Base-by-base conservation (phyloP, 305 asterid species). In the Plantago coronopus region DNA sequence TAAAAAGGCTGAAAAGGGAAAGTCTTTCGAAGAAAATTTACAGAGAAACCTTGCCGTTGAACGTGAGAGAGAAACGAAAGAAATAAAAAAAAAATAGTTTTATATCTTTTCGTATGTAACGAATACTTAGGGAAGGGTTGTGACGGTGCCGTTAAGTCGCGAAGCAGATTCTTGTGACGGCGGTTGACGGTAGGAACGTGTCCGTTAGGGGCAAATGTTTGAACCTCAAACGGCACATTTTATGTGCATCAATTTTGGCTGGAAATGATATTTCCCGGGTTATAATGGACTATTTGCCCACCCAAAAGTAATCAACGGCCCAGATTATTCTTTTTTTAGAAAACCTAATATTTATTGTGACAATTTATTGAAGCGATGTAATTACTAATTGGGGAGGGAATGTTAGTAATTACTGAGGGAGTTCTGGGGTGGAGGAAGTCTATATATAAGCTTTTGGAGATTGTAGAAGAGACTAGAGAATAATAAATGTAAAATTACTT, bases 141-240 rank as follows among this genome's bases (percentile, higher is more conserved):
- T 76, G 78, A 88, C 89, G 95, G 86, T 71, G 70, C 91, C 95
- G 95, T 90, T 75, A 76, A 34, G 11, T 64, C 8, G 37, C 17
- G 47, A 60, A 7, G 17, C 1, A 55, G 61, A 25, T 43, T 38
- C 47, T 48, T 54, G 18, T 74, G 65, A 85, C 91, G 85, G 71
- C 74, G 66, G 55, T 59, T 77, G 70, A 77, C 81, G 76, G 78
- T 61, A 68, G 9, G 71, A 78, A 59, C 83, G 85, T 77, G 85
- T 69, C 79, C 81, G 94, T 84, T 84, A 76, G 77, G 71, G 71
- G 67, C 72, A 68, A 76, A 81, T 72, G 86, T 86, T 89, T 89
- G 88, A 86, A 89, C 89, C 83, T 81, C 91, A 83, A 89, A 86
- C 94, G 95, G 95, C 91, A 81, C 80, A 69, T 74, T 72, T 62